phyloP scores from a whole-genome alignment of 108 stramenopile genomes.

The Cylindrotheca fusiformis region DNA sequence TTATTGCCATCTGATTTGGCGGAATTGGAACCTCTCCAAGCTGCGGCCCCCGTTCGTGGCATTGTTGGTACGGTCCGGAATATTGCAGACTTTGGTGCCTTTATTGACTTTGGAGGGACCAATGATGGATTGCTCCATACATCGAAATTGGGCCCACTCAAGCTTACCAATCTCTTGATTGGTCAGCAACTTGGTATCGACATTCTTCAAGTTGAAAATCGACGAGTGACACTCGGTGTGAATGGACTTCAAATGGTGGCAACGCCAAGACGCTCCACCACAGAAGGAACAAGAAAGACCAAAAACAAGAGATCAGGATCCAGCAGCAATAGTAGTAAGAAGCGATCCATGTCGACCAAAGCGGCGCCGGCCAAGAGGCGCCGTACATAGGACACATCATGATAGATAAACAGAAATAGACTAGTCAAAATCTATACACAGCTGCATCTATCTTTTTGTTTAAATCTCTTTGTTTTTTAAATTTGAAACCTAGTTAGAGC shows the following conservation, averaged over 20 bases:
- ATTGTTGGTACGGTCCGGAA: constrained; percentile 57
- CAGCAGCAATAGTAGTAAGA: neutral
- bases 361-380: neutral
- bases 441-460: too few relatives aligned
- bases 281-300: neutral
- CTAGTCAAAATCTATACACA: too few relatives aligned
- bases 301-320: neutral
- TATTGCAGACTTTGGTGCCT: constrained; percentile 66
- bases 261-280: neutral
- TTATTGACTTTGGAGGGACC: constrained; percentile 54
- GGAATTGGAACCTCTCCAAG: neutral
- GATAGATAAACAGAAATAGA: too few relatives aligned
- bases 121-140: constrained; percentile 53
- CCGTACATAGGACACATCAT: neutral
- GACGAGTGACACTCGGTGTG: constrained; percentile 40
- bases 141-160: constrained; percentile 46
- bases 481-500: too few relatives aligned
- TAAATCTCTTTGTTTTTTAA: too few relatives aligned
- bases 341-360: neutral
- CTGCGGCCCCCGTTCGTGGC: constrained; percentile 29
- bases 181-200: constrained; percentile 60
- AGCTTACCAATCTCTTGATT: constrained; percentile 34
- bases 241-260: constrained; percentile 13
- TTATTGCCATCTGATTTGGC: constrained; percentile 10
- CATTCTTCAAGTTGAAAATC: constrained; percentile 35